A percentile compares a stretch with the other conserved stretches of the same genome.
Evolutionary conservation across 2,329 filamentous ascomycete genomes (phyloP).

Genomic region (Aspergillus sclerotialis): DNA sequence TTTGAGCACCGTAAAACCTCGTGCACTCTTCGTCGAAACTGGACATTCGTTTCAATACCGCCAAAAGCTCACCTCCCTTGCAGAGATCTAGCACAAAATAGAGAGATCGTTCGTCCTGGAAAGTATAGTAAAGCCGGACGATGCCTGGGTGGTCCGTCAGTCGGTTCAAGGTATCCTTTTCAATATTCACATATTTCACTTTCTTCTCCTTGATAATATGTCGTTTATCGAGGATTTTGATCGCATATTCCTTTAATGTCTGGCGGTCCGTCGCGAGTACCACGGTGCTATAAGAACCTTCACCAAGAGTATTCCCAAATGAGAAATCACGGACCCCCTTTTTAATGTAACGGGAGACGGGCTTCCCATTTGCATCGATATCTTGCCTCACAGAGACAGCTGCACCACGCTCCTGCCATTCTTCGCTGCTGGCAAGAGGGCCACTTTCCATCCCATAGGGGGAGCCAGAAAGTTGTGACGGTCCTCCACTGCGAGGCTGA

Average conservation of each 20-base stretch:
- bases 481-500: conserved; percentile 44
- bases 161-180: conserved; percentile 95
- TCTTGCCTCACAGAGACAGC: conserved; percentile 76
- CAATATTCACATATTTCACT: conserved; percentile 99
- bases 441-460: conserved; percentile 53
- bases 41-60: conserved; percentile 85
- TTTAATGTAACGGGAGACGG: conserved; percentile 77
- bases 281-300: conserved; percentile 97
- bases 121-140: conserved; percentile 95
- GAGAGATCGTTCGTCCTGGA: conserved; percentile 90
- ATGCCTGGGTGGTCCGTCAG: conserved; percentile 95
- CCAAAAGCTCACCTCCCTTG: conserved; percentile 82
- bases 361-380: conserved; percentile 75
- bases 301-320: conserved; percentile 83
- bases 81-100: conserved; percentile 97
- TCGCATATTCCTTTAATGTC: conserved; percentile 90
- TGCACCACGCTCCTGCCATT: conserved; percentile 95
- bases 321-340: conserved; percentile 97
- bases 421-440: conserved; percentile 64
- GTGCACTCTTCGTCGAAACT: conserved; percentile 95
- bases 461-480: conserved; percentile 30
- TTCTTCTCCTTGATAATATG: conserved; percentile 99
- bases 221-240: conserved; percentile 96
- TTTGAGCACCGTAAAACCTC: conserved; percentile 89
- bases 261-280: conserved; percentile 88